Evolutionary conservation across 1,139 yeast genomes (phyloP), one percentile per base, ranked within the genome.

Genomic region (Saccharomyces hybrid): DNA sequence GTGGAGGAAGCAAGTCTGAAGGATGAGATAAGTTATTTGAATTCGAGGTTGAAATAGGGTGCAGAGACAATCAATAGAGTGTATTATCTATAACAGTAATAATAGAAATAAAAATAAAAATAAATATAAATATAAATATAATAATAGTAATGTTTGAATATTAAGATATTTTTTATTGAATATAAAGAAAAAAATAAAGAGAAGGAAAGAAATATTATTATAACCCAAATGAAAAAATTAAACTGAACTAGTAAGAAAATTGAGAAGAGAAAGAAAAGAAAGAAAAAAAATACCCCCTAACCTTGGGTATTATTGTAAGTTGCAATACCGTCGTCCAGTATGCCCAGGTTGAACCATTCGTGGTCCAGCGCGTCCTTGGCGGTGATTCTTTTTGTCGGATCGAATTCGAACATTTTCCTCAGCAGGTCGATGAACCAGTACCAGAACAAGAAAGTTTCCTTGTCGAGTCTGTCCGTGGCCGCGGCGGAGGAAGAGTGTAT

Each of bases 1-100:
- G 97, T 91, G 5, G 98, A 91, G 70, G 97, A 90, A 67, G 96
- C 96, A 28, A 86, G 93, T 67, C 75, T 90, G 64, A 86, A 86
- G 64, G 91, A 85, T 63, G 95, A 88, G 64, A 85, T 87, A 54
- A 76, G 68, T 29, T 73, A 68, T 56, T 63, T 75, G 59, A 73
- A 74, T 59, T 68, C 75, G 8, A 70, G 70, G 55, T 60, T 73
- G 32, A 56, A 58, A 31, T 59, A 56, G 12, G 34, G 21, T 11
- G 27, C 11, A 34, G 12, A 38, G 44, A 38, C 44, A 38, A 38
- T 38, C 24, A 38, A 38, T 19, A 38, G 44, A 38, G 19, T 38
- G 44, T 38, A 38, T 38, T 38, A 29, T 48, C 14, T 21, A 32
- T 49, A 21, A 21, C 27, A 19, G 24, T 48, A 49, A 26, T 51